Percentiles rank a stretch among this genome's conserved stretches.
phyloP scores from a whole-genome alignment of 768 basidiomycete species.

The Kwoniella dendrophila region DNA sequence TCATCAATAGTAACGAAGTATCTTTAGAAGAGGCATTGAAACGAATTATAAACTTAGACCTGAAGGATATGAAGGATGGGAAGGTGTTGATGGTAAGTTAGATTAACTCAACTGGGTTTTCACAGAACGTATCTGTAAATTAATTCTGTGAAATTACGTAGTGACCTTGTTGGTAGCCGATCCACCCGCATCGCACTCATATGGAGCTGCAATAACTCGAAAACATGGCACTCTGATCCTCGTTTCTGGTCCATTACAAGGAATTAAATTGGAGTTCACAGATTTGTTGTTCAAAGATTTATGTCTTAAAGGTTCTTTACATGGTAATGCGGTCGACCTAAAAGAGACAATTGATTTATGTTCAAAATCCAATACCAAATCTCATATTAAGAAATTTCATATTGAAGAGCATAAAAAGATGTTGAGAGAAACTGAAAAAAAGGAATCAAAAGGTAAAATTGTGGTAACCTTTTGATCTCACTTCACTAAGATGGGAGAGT shows the following conservation, averaged over 20 bases:
- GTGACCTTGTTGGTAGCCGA: constrained; percentile 16
- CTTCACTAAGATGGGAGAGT: no score
- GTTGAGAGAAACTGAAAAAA: constrained; percentile 12
- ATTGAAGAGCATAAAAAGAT: constrained; percentile 28
- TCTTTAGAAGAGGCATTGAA: constrained; percentile 16
- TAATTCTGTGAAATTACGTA: neutral
- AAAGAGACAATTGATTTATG: constrained; percentile 21
- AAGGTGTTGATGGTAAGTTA: constrained; percentile 30
- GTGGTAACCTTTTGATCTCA: no score
- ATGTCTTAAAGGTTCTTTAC: constrained; percentile 20
- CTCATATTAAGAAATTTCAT: constrained; percentile 12
- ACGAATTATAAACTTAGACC: constrained; percentile 22
- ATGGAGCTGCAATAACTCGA: constrained; percentile 15
- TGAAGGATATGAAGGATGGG: constrained; percentile 27
- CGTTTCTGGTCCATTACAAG: constrained; percentile 25
- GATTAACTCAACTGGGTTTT: no score
- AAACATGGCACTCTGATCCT: constrained; percentile 30
- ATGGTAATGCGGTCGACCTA: constrained; percentile 26
- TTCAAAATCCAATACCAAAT: constrained; percentile 20
- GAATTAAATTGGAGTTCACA: constrained; percentile 12
- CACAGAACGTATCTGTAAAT: neutral
- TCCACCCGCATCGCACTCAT: constrained; percentile 19
- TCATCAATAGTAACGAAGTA: constrained; percentile 23
- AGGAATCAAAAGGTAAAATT: constrained; percentile 29
- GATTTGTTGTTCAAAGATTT: constrained; percentile 31